Conservation (phyloP, 495 filamentous ascomycete genomes). For the Ramalina intermedia region DNA sequence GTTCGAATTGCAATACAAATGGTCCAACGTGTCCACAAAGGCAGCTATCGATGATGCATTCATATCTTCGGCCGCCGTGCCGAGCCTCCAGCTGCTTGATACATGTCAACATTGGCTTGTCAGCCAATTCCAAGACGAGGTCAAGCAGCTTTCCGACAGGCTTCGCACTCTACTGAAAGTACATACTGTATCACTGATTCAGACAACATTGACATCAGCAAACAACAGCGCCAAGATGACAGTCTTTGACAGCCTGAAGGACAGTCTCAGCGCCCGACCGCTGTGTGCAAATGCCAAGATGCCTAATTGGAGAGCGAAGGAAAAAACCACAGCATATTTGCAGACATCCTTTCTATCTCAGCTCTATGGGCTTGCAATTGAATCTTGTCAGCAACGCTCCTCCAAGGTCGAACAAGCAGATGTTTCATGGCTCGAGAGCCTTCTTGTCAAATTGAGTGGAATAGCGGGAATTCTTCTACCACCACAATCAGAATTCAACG, state of each 20-base stretch:
- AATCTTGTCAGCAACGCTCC: conserved; percentile 35
- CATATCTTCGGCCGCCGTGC: conserved; percentile 13
- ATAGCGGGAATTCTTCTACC: not conserved
- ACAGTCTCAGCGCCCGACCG: not conserved
- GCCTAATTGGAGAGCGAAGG: not conserved
- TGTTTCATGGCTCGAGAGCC: conserved; percentile 48
- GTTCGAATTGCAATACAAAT: too few species aligned
- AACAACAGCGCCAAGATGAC: not conserved
- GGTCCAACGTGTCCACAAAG: too few species aligned
- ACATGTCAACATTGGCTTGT: conserved; percentile 1
- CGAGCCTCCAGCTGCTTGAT: conserved; percentile 14
- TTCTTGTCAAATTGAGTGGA: conserved; percentile 40
- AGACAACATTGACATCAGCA: conserved; percentile 28
- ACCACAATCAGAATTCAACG: not conserved
- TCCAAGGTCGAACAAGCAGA: conserved; percentile 42
- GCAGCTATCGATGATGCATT: conserved; percentile 12
- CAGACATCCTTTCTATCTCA: conserved; percentile 14
- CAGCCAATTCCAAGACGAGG: not conserved
- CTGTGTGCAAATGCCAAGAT: not conserved
- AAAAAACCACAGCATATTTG: conserved; percentile 6
- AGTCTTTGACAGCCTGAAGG: not conserved
- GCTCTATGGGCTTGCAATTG: conserved; percentile 45
- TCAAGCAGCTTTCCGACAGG: conserved; percentile 9
- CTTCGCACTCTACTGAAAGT: conserved; percentile 52
- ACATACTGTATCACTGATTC: conserved; percentile 56